Base-by-base conservation (phyloP, 306 rosid genomes). In the Canavalia gladiata region DNA sequence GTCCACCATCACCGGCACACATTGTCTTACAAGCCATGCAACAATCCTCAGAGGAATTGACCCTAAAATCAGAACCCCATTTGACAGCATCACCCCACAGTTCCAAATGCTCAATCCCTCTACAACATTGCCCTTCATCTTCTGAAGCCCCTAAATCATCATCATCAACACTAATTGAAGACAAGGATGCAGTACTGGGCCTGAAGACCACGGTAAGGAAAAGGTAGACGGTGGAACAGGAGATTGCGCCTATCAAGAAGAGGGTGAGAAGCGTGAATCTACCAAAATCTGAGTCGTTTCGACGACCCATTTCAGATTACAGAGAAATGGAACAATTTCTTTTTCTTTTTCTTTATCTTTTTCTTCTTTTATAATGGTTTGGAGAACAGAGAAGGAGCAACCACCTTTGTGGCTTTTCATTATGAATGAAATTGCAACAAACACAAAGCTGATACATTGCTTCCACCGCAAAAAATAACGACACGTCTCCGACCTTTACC, bases 11-110 rank as follows among this genome's bases (percentile, higher is more conserved):
- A 63, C 74, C 81, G 25, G 65, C 13, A 75, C 97, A 92, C 93
- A 86, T 80, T n/a, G 42, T 64, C 86, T 89, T 90, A 75, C 93
- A 92, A 49, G 97, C 92, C 84, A 45, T 68, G 80, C 94, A 90
- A 76, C 97, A 92, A 4, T 90, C 92, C 70, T 88, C 74, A 0
- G 92, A 89, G 63, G 95, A 92, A 89, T 86, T 89, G 0, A 87
- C 74, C 89, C 75, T 89, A 81, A 90, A 90, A 25, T 86, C 74
- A 46, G 87, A 35, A 45, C 94, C 97, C 97, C 95, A 92, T 77
- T 85, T 92, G 6, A 89, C 92, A 55, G 93, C 94, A 37, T 87
- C 90, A 39, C 97, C 97, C 97, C 97, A 92, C 0, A 92, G 89
- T 83, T 92, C 97, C 87, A 90, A 85, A 87, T 89, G 90, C 68